Evolutionary conservation across 768 basidiomycete genomes (phyloP).

Genomic region (Pisolithus tinctorius): DNA sequence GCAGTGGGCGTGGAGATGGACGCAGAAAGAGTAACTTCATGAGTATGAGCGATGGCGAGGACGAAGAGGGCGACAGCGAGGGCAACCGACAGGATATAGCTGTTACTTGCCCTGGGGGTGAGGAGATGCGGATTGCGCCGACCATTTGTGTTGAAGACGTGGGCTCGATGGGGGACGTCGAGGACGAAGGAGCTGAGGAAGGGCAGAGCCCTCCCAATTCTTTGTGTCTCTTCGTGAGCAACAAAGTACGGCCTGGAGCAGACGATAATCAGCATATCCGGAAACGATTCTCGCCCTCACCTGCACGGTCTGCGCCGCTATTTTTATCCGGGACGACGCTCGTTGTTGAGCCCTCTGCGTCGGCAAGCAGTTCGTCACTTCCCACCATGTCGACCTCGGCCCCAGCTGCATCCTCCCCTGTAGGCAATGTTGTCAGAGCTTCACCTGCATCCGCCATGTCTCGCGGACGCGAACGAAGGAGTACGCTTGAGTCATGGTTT

Average conservation of each 20-base stretch:
- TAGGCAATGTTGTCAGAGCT: not conserved
- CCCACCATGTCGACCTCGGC: constrained; percentile 4
- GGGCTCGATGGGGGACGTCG: constrained; percentile 23
- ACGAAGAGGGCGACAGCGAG: constrained; percentile 27
- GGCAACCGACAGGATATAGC: not conserved
- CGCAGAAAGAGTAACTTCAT: constrained; percentile 47
- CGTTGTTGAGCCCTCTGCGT: not conserved
- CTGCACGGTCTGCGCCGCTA: not conserved
- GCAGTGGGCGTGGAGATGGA: constrained; percentile 14
- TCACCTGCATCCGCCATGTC: not conserved
- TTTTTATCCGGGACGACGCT: not conserved
- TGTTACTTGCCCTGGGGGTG: too few relatives aligned
- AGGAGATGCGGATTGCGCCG: constrained; percentile 3
- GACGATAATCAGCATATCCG: not conserved
- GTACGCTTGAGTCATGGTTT: constrained; percentile 46
- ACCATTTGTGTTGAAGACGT: constrained; percentile 16
- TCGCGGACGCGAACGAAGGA: constrained; percentile 24
- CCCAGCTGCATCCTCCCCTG: constrained; percentile 9
- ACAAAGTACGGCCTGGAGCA: not conserved
- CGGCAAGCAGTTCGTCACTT: too few relatives aligned
- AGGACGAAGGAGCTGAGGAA: constrained; percentile 26
- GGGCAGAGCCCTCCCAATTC: constrained; percentile 10
- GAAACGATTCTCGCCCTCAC: not conserved
- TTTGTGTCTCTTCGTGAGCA: constrained; percentile 6
- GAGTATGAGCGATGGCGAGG: constrained; percentile 63